Percentiles rank a stretch among this genome's conserved stretches.
These are phyloP conservation scores for Metrosideros polymorpha DNA, from an alignment of 441 rosid species.

Conservation along the genomic window DNA sequence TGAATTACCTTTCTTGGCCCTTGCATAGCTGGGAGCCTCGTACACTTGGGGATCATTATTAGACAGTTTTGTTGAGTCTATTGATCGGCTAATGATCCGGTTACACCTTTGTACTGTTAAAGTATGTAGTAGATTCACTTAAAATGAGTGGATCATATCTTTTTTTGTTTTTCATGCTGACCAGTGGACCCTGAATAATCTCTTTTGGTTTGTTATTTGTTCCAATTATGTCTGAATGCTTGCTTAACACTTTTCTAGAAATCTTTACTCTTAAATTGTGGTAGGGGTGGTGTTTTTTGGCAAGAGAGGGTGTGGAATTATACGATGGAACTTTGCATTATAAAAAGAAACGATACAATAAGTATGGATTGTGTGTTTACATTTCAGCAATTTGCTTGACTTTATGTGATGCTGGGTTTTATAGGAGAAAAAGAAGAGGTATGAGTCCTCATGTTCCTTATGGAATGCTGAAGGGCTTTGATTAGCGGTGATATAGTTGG, in stretches of 20 bases:
- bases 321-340: not conserved
- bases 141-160: not conserved
- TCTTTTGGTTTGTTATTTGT: not conserved
- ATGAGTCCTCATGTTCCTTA: not conserved
- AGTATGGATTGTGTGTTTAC: not conserved
- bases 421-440: not conserved
- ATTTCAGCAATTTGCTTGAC: not conserved
- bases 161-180: not conserved
- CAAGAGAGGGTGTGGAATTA: not conserved
- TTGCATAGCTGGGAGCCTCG: not conserved
- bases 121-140: not conserved
- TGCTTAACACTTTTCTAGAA: not conserved
- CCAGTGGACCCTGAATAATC: not conserved
- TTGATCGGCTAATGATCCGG: not conserved
- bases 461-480: not conserved
- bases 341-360: not conserved
- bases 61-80: not conserved
- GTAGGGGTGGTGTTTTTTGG: not conserved
- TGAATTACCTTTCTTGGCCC: not conserved
- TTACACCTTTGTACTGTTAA: not conserved
- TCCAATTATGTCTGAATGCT: not conserved
- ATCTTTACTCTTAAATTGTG: not conserved
- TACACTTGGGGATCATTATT: not conserved
- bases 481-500: not conserved
- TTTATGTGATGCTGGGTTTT: not conserved